phyloP scores from a whole-genome alignment of 306 rosid genomes.

The Dicorynia guianensis region DNA sequence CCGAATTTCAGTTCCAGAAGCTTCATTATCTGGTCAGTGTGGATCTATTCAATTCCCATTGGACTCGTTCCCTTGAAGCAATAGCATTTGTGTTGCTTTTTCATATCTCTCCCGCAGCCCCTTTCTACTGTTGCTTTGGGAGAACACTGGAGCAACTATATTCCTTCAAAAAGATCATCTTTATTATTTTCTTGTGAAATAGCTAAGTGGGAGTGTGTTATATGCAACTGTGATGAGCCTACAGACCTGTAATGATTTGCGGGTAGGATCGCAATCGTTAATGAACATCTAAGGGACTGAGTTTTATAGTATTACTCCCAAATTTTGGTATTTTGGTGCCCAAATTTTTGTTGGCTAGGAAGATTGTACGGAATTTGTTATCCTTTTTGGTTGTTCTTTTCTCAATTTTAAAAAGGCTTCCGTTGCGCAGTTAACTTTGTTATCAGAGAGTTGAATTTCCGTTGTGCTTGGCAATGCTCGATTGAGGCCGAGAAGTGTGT shows the following conservation, averaged over 20 bases:
- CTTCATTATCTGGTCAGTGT: conserved; percentile 94
- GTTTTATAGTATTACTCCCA: conserved; percentile 23
- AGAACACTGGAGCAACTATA: conserved; percentile 62
- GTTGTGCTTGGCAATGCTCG: conserved; percentile 31
- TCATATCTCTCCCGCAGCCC: conserved; percentile 22
- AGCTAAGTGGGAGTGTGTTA: neutral
- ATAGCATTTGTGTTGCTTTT: conserved; percentile 62
- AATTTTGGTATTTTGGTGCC: too few relatives aligned
- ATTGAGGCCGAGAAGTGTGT: conserved; percentile 57
- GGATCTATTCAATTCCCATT: conserved; percentile 69
- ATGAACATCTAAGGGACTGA: conserved; percentile 98
- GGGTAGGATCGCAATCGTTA: conserved; percentile 74
- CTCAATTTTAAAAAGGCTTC: conserved; percentile 38
- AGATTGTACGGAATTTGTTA: too few relatives aligned
- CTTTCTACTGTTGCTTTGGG: conserved; percentile 26
- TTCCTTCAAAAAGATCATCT: neutral
- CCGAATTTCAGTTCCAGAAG: neutral
- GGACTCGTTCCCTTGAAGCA: conserved; percentile 99
- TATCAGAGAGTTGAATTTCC: neutral
- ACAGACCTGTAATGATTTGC: conserved; percentile 96
- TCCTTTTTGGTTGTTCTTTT: neutral
- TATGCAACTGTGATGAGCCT: conserved; percentile 68
- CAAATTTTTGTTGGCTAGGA: neutral
- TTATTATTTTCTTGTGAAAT: neutral
- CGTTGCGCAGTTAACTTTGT: conserved; percentile 3